phyloP scores from a whole-genome alignment of 345 rosid species.

The Pistacia vera region DNA sequence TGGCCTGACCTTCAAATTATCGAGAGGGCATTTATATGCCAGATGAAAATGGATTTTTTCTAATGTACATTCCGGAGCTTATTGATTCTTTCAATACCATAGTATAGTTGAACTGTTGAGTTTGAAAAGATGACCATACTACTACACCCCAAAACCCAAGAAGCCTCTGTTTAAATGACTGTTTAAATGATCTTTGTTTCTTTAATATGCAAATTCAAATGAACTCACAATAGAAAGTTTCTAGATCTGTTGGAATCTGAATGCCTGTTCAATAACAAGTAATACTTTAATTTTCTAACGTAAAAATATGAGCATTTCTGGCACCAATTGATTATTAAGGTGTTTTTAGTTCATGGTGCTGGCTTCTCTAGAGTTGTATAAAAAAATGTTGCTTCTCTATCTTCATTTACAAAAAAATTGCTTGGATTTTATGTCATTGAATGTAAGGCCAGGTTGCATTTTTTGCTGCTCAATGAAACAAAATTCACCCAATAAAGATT shows the following conservation, averaged over 20 bases:
- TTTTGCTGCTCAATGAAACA: background rate
- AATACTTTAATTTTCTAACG: background rate
- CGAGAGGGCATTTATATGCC: background rate
- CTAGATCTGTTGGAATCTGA: background rate
- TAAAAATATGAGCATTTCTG: background rate
- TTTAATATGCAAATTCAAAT: constrained; percentile 2
- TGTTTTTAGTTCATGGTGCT: background rate
- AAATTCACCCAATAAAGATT: background rate
- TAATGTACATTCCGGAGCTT: background rate
- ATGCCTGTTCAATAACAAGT: background rate
- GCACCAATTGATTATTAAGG: background rate
- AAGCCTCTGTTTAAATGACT: background rate
- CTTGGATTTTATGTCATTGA: constrained; percentile 3
- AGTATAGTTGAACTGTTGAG: background rate
- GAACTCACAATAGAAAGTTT: background rate
- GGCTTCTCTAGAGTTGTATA: too few species aligned
- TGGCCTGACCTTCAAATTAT: background rate
- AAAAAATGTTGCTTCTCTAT: background rate
- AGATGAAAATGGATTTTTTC: background rate
- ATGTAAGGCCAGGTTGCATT: background rate
- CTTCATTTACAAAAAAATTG: background rate
- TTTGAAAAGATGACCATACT: background rate
- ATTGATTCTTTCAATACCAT: background rate
- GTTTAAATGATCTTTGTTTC: background rate
- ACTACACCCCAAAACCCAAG: background rate